Evolutionary conservation across 805 yeast species (phyloP).

Genomic region (Wickerhamiella bombiphila): DNA sequence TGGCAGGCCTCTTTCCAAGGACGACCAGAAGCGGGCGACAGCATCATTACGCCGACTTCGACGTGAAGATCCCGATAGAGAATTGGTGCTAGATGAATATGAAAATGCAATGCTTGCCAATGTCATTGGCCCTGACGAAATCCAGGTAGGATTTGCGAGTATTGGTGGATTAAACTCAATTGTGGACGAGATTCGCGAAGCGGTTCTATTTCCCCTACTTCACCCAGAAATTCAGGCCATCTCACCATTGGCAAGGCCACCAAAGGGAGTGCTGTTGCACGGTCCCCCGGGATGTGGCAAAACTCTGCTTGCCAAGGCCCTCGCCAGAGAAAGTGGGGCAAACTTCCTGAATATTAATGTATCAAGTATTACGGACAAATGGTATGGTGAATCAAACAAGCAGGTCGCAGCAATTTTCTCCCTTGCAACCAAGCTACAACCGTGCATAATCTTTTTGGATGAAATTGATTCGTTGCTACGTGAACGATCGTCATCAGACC

Average conservation of each 20-base stretch:
- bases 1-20: slow-evolving; percentile 37
- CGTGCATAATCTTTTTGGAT: slow-evolving; percentile 89
- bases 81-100: slow-evolving; percentile 47
- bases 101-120: slow-evolving; percentile 65
- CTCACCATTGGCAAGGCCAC: slow-evolving; percentile 22
- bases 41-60: slow-evolving; percentile 44
- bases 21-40: slow-evolving; percentile 45
- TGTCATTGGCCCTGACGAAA: slow-evolving; percentile 74
- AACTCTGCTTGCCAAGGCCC: slow-evolving; percentile 92
- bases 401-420: slow-evolving; percentile 86
- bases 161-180: slow-evolving; percentile 80
- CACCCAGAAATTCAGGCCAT: slow-evolving; percentile 36
- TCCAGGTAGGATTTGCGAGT: slow-evolving; percentile 59
- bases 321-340: slow-evolving; percentile 85
- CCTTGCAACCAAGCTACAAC: slow-evolving; percentile 75
- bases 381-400: slow-evolving; percentile 95
- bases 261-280: slow-evolving; percentile 80
- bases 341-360: slow-evolving; percentile 79
- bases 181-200: slow-evolving; percentile 72
- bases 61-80: slow-evolving; percentile 42
- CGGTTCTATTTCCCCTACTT: slow-evolving; percentile 76
- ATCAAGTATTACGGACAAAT: slow-evolving; percentile 91
- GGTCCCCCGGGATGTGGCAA: slow-evolving; percentile 99
- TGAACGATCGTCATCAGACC: slow-evolving; percentile 71
- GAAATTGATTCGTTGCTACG: slow-evolving; percentile 91